Evolutionary conservation across 495 filamentous ascomycete genomes (phyloP).

Genomic region (Hypoxylon lienhwacheense): DNA sequence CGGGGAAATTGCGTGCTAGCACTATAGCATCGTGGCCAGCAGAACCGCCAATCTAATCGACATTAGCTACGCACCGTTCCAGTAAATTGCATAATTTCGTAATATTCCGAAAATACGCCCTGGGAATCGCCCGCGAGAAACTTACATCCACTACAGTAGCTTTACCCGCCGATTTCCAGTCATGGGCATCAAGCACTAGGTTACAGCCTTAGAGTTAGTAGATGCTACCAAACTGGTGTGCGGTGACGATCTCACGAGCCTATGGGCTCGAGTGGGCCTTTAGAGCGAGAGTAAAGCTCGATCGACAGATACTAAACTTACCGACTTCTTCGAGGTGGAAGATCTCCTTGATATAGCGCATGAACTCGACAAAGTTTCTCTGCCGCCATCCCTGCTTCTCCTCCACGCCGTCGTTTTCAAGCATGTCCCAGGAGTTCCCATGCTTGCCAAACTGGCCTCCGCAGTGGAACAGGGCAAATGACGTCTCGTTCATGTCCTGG

Average conservation of each 20-base stretch:
- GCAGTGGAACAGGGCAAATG: conserved; percentile 34
- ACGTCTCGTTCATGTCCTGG: conserved; percentile 34
- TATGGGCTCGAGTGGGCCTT: not conserved
- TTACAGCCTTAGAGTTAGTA: not conserved
- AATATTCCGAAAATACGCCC: not conserved
- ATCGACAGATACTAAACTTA: conserved; percentile 4
- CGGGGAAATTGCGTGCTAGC: conserved; percentile 36
- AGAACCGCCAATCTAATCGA: conserved; percentile 32
- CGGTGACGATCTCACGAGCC: not conserved
- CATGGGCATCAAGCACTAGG: conserved; percentile 33
- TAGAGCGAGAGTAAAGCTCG: not conserved
- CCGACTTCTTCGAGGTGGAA: conserved; percentile 35
- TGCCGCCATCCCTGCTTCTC: conserved; percentile 36
- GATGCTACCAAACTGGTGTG: not conserved
- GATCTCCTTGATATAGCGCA: conserved; percentile 36
- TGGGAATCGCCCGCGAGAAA: not conserved
- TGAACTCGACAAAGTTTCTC: conserved; percentile 37
- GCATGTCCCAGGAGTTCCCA: conserved; percentile 37
- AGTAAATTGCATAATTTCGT: not conserved
- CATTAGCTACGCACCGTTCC: conserved; percentile 14
- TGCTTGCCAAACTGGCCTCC: conserved; percentile 33
- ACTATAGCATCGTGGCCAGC: conserved; percentile 36
- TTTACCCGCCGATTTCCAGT: conserved; percentile 38
- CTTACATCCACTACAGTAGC: conserved; percentile 41
- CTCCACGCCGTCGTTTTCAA: conserved; percentile 40